Evolutionary conservation across 2,329 filamentous ascomycete genomes (phyloP), one percentile per base, ranked within the genome.

Genomic region (Ophiognomonia clavigignenti-juglandacearum): DNA sequence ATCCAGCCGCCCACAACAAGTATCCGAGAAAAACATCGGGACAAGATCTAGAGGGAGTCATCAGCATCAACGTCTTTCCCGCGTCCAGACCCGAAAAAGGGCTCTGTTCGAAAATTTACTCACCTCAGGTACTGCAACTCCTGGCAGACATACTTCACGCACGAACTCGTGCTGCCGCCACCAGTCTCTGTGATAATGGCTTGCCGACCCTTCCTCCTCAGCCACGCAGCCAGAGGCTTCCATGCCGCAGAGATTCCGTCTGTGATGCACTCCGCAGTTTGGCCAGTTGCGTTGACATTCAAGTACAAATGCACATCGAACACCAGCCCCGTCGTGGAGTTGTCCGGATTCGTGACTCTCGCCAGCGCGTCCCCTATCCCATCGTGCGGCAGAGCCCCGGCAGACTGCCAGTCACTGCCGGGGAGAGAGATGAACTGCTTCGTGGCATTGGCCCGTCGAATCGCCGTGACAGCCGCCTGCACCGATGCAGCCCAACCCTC

Each of bases 381-480:
- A 1, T 74, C 73, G 27, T 64, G 69, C 7, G 65, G 65, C 31
- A 78, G 65, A 45, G 77, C 70, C 1, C 65, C 64, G 24, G 64
- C 69, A 6, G 48, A 54, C 18, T 53, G 54, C 43, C 46, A 85
- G 58, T 78, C 75, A 37, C 71, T 80, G 1, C 82, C 82, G 0
- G 82, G 77, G 1, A 84, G 70, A 4, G 85, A 67, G 52, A 85
- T 82, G 55, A 77, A 72, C 51, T 85, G 78, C n/a, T 64, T 65
- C 1, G 68, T 72, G 13, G 81, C 81, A 9, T 81, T 82, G 2
- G 79, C 75, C 32, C 73, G 61, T 23, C 82, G 75, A 54, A 86
- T 84, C 3, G 80, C 82, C 0, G 74, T 81, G 1, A 86, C 82
- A 16, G 70, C 80, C 7, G 69, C 71, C 57, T 86, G 82, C 41